phyloP scores from a whole-genome alignment of 2,329 filamentous ascomycete species.

The Nectriaceae sp. region DNA sequence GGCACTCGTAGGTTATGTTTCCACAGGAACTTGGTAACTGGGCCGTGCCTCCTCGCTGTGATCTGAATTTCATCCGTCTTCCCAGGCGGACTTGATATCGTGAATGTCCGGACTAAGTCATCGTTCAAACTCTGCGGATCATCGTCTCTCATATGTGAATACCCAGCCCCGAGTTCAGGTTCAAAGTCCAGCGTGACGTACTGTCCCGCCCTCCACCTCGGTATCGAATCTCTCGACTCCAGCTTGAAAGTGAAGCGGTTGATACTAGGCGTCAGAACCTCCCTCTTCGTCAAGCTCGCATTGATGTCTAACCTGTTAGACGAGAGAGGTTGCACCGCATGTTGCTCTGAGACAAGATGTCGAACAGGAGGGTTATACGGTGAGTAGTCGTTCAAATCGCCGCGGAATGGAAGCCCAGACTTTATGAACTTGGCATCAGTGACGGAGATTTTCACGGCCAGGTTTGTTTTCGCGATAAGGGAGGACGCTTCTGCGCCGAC shows the following conservation, averaged over 20 bases:
- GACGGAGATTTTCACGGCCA: slow-evolving; percentile 70
- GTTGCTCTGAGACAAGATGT: slow-evolving; percentile 60
- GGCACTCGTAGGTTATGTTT: slow-evolving; percentile 52
- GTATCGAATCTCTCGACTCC: slow-evolving; percentile 12
- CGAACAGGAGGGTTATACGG: slow-evolving; percentile 81
- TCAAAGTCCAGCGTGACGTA: slow-evolving; percentile 77
- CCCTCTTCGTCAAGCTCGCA: slow-evolving; percentile 61
- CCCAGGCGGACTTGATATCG: slow-evolving; percentile 64
- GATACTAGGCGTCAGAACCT: slow-evolving; percentile 65
- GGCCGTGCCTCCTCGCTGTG: slow-evolving; percentile 69
- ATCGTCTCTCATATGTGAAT: slow-evolving; percentile 80
- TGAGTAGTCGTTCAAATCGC: slow-evolving; percentile 57
- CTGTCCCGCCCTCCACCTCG: slow-evolving; percentile 67
- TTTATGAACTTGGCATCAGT: slow-evolving; percentile 62
- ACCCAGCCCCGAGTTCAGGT: slow-evolving; percentile 69
- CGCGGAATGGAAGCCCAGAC: slow-evolving; percentile 69
- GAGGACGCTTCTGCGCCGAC: slow-evolving; percentile 62
- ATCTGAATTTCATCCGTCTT: slow-evolving; percentile 62
- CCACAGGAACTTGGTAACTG: slow-evolving; percentile 68
- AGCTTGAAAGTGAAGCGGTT: slow-evolving; percentile 60
- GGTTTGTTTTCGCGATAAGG: slow-evolving; percentile 68
- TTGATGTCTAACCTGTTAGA: slow-evolving; percentile 23
- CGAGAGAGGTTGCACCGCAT: slow-evolving; percentile 9
- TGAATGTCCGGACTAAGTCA: slow-evolving; percentile 83
- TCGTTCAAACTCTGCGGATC: slow-evolving; percentile 82